Evolutionary conservation across 2,329 filamentous ascomycete genomes (phyloP).

Genomic region (Ascomycota sp.): DNA sequence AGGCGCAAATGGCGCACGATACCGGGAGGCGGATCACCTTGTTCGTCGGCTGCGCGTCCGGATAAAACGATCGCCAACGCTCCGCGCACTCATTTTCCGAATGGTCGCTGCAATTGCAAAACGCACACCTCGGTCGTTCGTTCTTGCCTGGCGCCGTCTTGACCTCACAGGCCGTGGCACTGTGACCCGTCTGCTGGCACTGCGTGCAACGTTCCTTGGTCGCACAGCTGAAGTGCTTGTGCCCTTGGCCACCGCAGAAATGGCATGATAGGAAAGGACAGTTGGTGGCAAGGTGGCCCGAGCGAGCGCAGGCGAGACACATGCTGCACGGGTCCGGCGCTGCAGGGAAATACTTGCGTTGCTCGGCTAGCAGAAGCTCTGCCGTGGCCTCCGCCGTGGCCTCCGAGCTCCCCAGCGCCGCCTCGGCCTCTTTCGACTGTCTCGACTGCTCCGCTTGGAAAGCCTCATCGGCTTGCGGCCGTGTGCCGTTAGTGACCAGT

Average conservation of each 20-base stretch:
- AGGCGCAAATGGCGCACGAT: slow-evolving; percentile 37
- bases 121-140: slow-evolving; percentile 36
- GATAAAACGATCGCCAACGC: slow-evolving; percentile 37
- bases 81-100: slow-evolving; percentile 36
- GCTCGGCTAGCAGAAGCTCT: slow-evolving; percentile 18
- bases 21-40: slow-evolving; percentile 28
- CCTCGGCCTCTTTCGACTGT: no score
- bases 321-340: slow-evolving; percentile 19
- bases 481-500: no score
- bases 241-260: slow-evolving; percentile 23
- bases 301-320: slow-evolving; percentile 30
- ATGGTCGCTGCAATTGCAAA: slow-evolving; percentile 36
- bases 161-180: slow-evolving; percentile 27
- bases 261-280: slow-evolving; percentile 28
- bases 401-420: not conserved
- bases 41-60: slow-evolving; percentile 16
- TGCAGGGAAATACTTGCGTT: slow-evolving; percentile 30
- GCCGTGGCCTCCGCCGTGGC: slow-evolving; percentile 8
- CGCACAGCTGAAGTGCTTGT: slow-evolving; percentile 31
- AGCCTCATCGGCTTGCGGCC: no score
- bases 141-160: slow-evolving; percentile 30
- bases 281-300: slow-evolving; percentile 21
- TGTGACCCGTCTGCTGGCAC: slow-evolving; percentile 44
- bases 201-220: slow-evolving; percentile 28
- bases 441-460: no score